Base-by-base conservation (phyloP, 352 stramenopile genomes). In the Peronosclerospora sorghi region DNA sequence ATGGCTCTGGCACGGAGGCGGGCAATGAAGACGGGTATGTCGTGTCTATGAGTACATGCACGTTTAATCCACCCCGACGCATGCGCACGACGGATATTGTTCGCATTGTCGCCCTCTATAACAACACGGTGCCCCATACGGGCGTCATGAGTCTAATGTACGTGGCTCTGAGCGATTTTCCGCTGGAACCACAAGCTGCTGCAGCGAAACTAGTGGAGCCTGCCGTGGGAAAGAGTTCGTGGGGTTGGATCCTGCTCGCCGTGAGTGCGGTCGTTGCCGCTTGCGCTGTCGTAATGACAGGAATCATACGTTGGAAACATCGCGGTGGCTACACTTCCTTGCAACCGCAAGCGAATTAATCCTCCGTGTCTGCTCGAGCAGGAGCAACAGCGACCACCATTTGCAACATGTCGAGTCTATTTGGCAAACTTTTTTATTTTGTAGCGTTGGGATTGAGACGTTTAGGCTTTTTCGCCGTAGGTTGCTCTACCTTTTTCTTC, bases 131-230 rank as follows among this genome's bases (percentile, higher is more conserved):
- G 28, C 54, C 71, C 28, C 76, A 86, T 54, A 85, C 76, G 20
- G 76, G 76, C 30, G 76, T 73, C 5, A 89, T 89, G 76, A 83
- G 69, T 39, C 47, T 89, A 9, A 73, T 83, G 65, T 89, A 86
- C 62, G 40, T 89, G 35, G 76, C 72, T 21, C 55, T 86, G 9
- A 71, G 67, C 37, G 73, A 89, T 45, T 73, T 81, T 41, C 53
- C 54, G 30, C 38, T 60, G 13, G 36, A 56, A 8, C 9, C 51
- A 36, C 18, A 45, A 12, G 51, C 35, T 21, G 40, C 54, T 7
- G 26, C 48, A 23, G 54, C 21, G 4, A 26, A 40, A 17, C 30
- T 30, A 28, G 41, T 35, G 13, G 37, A 48, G 21, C 48, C 51
- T 32, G 21, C 8, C 1, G 40, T 40, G 18, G 27, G 3, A 12